These are phyloP conservation scores for Pseudotulostoma volvatum DNA, from an alignment of 495 filamentous ascomycete genomes.

Conservation along the genomic window DNA sequence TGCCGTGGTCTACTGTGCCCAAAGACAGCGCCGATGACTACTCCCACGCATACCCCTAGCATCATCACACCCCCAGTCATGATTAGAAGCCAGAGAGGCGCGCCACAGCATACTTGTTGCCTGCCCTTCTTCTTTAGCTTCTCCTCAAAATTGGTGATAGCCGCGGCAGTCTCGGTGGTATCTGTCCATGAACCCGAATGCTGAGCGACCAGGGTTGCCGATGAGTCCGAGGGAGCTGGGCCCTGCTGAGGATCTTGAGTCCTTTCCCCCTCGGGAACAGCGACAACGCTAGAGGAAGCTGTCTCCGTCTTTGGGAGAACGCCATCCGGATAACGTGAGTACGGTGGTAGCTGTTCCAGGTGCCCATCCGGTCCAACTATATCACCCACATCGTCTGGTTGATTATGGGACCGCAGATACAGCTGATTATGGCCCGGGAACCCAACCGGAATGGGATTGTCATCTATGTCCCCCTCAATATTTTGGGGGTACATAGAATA, in stretches of 20 bases:
- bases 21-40: conserved; percentile 42
- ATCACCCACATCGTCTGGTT: conserved; percentile 68
- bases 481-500: conserved; percentile 77
- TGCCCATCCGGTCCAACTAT: conserved; percentile 83
- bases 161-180: conserved; percentile 1
- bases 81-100: conserved; percentile 53
- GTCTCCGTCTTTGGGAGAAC: conserved; percentile 8
- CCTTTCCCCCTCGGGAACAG: too few species aligned
- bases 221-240: too few species aligned
- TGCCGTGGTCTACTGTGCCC: conserved; percentile 23
- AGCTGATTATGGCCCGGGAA: conserved; percentile 48
- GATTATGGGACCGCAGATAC: conserved; percentile 55
- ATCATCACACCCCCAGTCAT: conserved; percentile 40
- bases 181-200: too few species aligned
- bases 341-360: conserved; percentile 78
- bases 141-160: conserved; percentile 21
- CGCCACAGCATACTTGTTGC: conserved; percentile 41
- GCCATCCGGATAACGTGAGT: conserved; percentile 61
- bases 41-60: conserved; percentile 37
- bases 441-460: conserved; percentile 46
- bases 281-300: conserved; percentile 3
- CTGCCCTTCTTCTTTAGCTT: conserved; percentile 40
- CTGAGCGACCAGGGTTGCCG: too few species aligned
- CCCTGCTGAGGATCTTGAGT: too few species aligned
- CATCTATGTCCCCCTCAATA: conserved; percentile 36